Conservation (phyloP, 75 land plant genomes). For the Ceratopteris richardii region DNA sequence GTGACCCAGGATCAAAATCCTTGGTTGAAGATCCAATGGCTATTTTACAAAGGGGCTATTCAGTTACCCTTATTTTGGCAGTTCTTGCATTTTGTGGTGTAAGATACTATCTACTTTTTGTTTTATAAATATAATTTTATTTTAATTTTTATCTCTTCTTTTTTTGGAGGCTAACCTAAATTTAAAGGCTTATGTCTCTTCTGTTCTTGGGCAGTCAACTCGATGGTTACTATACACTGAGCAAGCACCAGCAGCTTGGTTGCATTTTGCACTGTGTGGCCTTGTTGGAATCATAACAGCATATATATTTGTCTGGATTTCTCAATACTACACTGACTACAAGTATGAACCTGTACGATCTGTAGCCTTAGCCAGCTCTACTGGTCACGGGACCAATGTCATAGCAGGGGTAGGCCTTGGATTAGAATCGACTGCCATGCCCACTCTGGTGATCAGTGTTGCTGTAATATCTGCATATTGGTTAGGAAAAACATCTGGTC, state of each 20-base stretch:
- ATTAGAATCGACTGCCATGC: slow-evolving; percentile 91
- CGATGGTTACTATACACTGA: slow-evolving; percentile 95
- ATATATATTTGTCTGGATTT: slow-evolving; percentile 86
- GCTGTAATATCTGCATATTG: slow-evolving; percentile 84
- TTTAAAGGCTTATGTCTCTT: neutral
- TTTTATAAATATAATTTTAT: neutral
- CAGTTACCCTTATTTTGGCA: slow-evolving; percentile 77
- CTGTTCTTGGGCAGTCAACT: slow-evolving; percentile 57
- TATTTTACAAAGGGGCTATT: slow-evolving; percentile 95
- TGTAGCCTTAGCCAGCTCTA: slow-evolving; percentile 79
- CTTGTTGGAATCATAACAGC: slow-evolving; percentile 96
- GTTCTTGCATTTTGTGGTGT: slow-evolving; percentile 83
- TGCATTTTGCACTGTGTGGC: slow-evolving; percentile 96
- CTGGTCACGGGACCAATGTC: slow-evolving; percentile 98
- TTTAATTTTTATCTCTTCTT: neutral
- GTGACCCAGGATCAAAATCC: slow-evolving; percentile 47
- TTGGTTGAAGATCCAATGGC: slow-evolving; percentile 93
- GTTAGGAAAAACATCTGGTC: slow-evolving; percentile 92
- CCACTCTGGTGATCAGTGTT: slow-evolving; percentile 83
- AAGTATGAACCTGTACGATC: slow-evolving; percentile 93
- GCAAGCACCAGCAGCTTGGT: slow-evolving; percentile 97
- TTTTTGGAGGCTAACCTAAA: too few species aligned
- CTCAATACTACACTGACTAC: slow-evolving; percentile 97
- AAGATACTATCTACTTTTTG: slow-evolving; percentile 16
- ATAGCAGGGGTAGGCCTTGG: slow-evolving; percentile 97